Evolutionary conservation across 163 green algal genomes (phyloP).

Genomic region (Chlorella variabilis): DNA sequence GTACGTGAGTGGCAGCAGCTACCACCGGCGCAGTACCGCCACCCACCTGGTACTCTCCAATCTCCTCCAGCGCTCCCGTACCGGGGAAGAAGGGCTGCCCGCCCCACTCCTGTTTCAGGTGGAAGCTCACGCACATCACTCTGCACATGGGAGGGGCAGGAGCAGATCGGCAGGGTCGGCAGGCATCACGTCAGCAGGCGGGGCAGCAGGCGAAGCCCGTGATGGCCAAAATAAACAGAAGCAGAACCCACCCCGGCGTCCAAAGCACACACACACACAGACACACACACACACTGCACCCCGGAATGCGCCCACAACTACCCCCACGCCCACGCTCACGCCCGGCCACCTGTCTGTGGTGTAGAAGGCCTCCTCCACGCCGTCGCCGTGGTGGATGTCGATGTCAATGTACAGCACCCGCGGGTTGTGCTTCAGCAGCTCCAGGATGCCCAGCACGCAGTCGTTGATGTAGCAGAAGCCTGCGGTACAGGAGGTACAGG

Average conservation of each 20-base stretch:
- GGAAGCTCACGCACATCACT: slow-evolving; percentile 95
- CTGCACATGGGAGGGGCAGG: no score
- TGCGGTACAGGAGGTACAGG: background rate
- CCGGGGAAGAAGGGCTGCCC: slow-evolving; percentile 96
- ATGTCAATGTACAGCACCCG: slow-evolving; percentile 68
- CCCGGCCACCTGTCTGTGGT: slow-evolving; percentile 68
- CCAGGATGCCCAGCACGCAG: slow-evolving; percentile 94
- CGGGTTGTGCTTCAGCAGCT: slow-evolving; percentile 89
- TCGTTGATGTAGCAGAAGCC: slow-evolving; percentile 99
- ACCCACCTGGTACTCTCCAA: slow-evolving; percentile 67
- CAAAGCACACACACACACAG: no score
- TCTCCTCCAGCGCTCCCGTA: slow-evolving; percentile 86
- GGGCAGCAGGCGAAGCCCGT: no score
- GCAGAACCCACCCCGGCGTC: no score
- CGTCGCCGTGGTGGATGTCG: slow-evolving; percentile 96
- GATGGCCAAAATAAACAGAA: no score
- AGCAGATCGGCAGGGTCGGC: no score
- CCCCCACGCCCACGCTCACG: background rate
- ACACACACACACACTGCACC: background rate
- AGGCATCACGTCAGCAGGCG: no score
- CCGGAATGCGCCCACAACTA: background rate
- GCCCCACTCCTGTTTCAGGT: slow-evolving; percentile 79
- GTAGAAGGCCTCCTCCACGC: slow-evolving; percentile 97
- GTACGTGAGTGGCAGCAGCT: no score
- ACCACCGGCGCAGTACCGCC: background rate